A percentile compares a stretch with the other conserved stretches of the same genome.
phyloP scores from a whole-genome alignment of 148 eudicot genomes.

The Camellia lanceoleosa region DNA sequence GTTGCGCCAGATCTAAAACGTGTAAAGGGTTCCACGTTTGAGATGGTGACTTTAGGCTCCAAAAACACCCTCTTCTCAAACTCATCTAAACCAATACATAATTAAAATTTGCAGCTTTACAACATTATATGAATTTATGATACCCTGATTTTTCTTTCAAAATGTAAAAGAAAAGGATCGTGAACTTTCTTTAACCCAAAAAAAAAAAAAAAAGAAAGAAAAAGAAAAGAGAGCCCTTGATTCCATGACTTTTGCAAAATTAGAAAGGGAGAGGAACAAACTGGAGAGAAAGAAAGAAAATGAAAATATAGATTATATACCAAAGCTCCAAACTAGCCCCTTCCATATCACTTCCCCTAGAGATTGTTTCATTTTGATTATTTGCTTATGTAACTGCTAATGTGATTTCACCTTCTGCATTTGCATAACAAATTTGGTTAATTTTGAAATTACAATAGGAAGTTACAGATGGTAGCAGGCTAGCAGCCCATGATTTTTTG shows the following conservation, averaged over 20 bases:
- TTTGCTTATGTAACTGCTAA: too few species aligned
- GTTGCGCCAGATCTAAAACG: slow-evolving; percentile 41
- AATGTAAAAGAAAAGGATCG: neutral
- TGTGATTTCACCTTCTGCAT: too few species aligned
- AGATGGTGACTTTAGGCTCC: slow-evolving; percentile 31
- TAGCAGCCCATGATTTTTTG: too few species aligned
- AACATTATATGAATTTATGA: neutral
- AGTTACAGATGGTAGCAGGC: too few species aligned
- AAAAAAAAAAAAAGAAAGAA: neutral
- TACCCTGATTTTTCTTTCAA: neutral
- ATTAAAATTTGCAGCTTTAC: neutral
- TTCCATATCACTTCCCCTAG: too few species aligned
- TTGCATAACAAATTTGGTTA: too few species aligned
- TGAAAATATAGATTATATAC: too few species aligned
- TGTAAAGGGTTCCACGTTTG: slow-evolving; percentile 27
- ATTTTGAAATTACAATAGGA: too few species aligned
- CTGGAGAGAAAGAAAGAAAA: too few species aligned
- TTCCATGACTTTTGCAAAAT: neutral
- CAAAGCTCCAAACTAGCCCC: too few species aligned
- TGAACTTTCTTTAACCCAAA: neutral
- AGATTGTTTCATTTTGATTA: too few species aligned
- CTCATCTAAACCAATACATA: neutral
- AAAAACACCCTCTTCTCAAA: neutral
- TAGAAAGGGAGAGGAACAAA: neutral
- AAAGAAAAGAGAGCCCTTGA: neutral